Evolutionary conservation across 2,329 filamentous ascomycete species (phyloP).

Genomic region (Paecilomyces fulvus): DNA sequence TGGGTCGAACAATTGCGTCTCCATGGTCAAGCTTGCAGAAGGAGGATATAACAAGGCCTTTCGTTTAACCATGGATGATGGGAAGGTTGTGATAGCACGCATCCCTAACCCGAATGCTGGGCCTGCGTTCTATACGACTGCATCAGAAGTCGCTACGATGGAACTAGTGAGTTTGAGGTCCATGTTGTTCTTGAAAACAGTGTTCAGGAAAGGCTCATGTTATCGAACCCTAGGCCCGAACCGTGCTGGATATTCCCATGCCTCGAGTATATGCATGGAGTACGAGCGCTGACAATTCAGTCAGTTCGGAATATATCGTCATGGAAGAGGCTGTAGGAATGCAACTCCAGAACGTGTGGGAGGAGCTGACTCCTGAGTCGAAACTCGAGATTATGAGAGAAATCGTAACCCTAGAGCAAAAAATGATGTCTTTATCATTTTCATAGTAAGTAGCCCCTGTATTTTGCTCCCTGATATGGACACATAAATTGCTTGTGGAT

Average conservation of each 20-base stretch:
- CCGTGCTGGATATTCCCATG: background rate
- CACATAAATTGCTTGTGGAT: background rate
- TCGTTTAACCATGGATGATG: constrained; percentile 15
- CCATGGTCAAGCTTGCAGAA: constrained; percentile 30
- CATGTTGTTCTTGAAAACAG: background rate
- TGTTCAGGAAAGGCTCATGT: background rate
- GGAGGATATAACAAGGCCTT: constrained; percentile 32
- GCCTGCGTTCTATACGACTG: constrained; percentile 5
- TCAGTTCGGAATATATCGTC: background rate
- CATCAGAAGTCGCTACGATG: constrained; percentile 10
- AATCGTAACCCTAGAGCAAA: background rate
- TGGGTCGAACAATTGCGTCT: constrained; percentile 19
- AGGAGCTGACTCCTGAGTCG: background rate
- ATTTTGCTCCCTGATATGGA: no score
- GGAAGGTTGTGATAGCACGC: constrained; percentile 13
- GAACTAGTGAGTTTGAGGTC: constrained; percentile 9
- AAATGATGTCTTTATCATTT: background rate
- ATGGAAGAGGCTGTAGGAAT: background rate
- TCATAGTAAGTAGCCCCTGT: background rate
- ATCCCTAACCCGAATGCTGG: constrained; percentile 7
- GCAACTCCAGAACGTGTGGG: background rate
- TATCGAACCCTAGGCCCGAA: background rate
- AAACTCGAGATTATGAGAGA: background rate
- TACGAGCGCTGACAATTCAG: background rate
- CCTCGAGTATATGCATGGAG: background rate